Evolutionary conservation across 768 basidiomycete genomes (phyloP).

Genomic region (Cyclocybe cylindracea): DNA sequence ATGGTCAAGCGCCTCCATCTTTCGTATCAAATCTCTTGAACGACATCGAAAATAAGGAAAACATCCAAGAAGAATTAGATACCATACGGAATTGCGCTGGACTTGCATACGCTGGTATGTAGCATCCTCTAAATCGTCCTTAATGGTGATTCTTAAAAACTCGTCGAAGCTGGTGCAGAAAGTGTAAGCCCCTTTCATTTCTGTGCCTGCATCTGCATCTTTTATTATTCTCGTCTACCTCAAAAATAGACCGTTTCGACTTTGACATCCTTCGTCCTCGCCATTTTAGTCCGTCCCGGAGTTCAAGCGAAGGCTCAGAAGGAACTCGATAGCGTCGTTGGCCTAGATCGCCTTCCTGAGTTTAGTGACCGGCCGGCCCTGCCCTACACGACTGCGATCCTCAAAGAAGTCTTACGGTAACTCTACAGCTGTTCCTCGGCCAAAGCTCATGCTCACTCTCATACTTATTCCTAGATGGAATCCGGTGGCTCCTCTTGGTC

Average conservation of each 20-base stretch:
- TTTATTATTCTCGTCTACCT: neutral
- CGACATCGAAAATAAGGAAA: constrained; percentile 11
- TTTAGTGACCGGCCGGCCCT: constrained; percentile 22
- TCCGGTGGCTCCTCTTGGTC: constrained; percentile 15
- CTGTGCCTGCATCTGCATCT: neutral
- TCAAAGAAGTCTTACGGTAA: constrained; percentile 18
- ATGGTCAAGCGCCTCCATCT: constrained; percentile 32
- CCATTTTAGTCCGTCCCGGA: constrained; percentile 22
- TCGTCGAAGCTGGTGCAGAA: constrained; percentile 18
- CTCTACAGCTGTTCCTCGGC: neutral
- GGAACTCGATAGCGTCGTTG: constrained; percentile 26
- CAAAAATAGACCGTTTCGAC: constrained; percentile 19
- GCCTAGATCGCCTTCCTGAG: constrained; percentile 22
- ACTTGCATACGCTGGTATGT: constrained; percentile 22
- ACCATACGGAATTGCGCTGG: constrained; percentile 21
- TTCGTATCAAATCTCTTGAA: constrained; percentile 27
- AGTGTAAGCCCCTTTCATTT: constrained; percentile 14
- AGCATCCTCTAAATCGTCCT: neutral
- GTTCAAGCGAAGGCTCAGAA: constrained; percentile 26
- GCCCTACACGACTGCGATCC: constrained; percentile 19
- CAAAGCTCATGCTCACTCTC: constrained; percentile 25
- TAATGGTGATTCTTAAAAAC: neutral
- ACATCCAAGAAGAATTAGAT: constrained; percentile 15
- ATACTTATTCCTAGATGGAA: constrained; percentile 28
- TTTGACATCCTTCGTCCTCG: constrained; percentile 22